phyloP scores from a whole-genome alignment of 768 basidiomycete genomes.

The Peribolospora baueri region DNA sequence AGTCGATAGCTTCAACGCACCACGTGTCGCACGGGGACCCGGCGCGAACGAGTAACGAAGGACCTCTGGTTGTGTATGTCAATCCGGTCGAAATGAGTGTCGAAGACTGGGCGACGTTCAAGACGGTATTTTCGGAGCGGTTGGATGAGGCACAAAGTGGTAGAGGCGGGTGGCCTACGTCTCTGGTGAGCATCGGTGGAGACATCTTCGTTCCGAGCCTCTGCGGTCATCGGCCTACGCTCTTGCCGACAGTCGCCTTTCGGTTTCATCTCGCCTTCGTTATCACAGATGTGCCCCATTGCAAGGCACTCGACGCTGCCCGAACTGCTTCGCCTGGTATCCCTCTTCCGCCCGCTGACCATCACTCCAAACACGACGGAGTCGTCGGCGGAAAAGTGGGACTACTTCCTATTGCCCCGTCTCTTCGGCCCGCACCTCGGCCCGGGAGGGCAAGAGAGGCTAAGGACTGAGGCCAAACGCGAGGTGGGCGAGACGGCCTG shows the following conservation, averaged over 20 bases:
- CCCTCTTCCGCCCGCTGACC: constrained; percentile 49
- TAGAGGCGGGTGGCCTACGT: constrained; percentile 25
- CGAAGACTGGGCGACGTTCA: constrained; percentile 27
- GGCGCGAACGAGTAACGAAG: constrained; percentile 4
- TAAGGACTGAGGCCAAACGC: background rate
- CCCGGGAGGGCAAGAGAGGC: constrained; percentile 17
- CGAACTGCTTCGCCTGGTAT: constrained; percentile 57
- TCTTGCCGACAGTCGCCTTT: background rate
- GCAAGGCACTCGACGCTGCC: constrained; percentile 68
- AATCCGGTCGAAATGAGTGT: constrained; percentile 49
- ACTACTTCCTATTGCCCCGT: constrained; percentile 44
- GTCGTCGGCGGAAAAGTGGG: constrained; percentile 30
- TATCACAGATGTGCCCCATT: constrained; percentile 48
- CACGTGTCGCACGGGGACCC: no score
- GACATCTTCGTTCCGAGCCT: background rate
- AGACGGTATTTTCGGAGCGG: constrained; percentile 20
- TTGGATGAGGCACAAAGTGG: constrained; percentile 6
- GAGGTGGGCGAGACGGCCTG: background rate
- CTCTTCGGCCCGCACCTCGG: constrained; percentile 42
- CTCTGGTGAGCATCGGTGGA: constrained; percentile 29
- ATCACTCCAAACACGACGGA: constrained; percentile 59
- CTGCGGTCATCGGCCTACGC: background rate
- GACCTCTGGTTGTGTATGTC: constrained; percentile 41
- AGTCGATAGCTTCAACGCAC: no score
- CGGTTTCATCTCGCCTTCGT: background rate